These are phyloP conservation scores for Massarina eburnea DNA, from an alignment of 2,329 filamentous ascomycete genomes.

Conservation along the genomic window DNA sequence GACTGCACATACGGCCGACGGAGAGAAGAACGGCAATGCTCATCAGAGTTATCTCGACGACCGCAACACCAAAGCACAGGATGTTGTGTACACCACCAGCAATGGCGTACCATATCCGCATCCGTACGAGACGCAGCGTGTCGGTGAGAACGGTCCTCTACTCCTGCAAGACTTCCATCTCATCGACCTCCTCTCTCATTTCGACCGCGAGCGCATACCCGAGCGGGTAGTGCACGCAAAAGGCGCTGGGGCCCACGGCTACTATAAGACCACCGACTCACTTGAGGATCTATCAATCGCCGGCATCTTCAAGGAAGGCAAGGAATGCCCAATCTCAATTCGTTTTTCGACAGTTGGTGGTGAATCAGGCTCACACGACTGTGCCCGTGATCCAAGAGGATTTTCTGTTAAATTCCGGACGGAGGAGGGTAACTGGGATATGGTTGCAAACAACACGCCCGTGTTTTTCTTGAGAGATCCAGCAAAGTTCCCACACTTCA, in stretches of 20 bases:
- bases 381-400: conserved; percentile 70
- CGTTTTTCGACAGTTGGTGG: conserved; percentile 78
- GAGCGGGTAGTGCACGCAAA: conserved; percentile 56
- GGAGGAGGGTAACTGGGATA: conserved; percentile 72
- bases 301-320: conserved; percentile 61
- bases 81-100: conserved; percentile 57
- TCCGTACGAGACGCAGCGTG: conserved; percentile 59
- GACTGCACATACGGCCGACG: conserved; percentile 18
- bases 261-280: conserved; percentile 50
- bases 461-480: conserved; percentile 77
- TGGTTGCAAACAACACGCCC: conserved; percentile 57
- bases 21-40: conserved; percentile 39
- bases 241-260: conserved; percentile 52
- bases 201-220: conserved; percentile 54
- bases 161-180: conserved; percentile 57
- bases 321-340: conserved; percentile 66
- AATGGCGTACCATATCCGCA: conserved; percentile 61
- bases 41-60: conserved; percentile 50
- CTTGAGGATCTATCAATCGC: conserved; percentile 50
- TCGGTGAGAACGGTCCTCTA: conserved; percentile 60
- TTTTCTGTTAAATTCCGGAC: conserved; percentile 75
- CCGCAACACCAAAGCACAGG: conserved; percentile 45
- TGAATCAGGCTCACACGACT: conserved; percentile 71
- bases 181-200: conserved; percentile 53
- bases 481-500: conserved; percentile 72